phyloP scores from a whole-genome alignment of 345 rosid species.

The Stellera chamaejasme region DNA sequence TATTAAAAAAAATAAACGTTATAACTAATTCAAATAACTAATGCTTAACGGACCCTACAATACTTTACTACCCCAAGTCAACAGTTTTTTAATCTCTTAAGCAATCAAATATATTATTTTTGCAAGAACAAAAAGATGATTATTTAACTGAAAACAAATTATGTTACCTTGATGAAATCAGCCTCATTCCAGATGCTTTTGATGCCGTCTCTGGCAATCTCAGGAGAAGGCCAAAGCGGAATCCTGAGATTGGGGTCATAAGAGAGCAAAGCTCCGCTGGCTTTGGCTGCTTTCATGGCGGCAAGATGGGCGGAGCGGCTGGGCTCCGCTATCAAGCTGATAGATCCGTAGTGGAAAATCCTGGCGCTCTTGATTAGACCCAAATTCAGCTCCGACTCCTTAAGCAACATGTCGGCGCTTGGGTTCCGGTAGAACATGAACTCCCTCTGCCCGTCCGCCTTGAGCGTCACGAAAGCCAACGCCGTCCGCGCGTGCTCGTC shows the following conservation, averaged over 20 bases:
- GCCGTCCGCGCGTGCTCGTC: constrained; percentile 61
- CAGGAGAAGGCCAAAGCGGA: constrained; percentile 59
- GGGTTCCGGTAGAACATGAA: constrained; percentile 74
- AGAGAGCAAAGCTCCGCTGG: constrained; percentile 46
- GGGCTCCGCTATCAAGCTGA: constrained; percentile 62
- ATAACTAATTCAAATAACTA: too few species aligned
- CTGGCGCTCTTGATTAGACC: constrained; percentile 48
- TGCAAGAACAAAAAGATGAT: too few species aligned
- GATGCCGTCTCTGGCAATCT: constrained; percentile 54
- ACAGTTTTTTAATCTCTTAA: too few species aligned
- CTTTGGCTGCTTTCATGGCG: constrained; percentile 62
- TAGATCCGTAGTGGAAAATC: constrained; percentile 71
- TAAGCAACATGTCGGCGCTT: constrained; percentile 63
- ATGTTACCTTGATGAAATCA: constrained; percentile 47
- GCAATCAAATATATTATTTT: too few species aligned
- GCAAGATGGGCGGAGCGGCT: constrained; percentile 63
- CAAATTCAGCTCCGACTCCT: constrained; percentile 52
- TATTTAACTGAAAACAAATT: not conserved
- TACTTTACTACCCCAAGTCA: too few species aligned
- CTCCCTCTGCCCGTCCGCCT: constrained; percentile 56
- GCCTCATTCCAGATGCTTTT: constrained; percentile 58
- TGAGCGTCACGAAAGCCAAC: constrained; percentile 56
- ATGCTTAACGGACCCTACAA: too few species aligned
- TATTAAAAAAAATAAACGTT: too few species aligned
- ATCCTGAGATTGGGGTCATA: constrained; percentile 62